Evolutionary conservation across 1,139 yeast species (phyloP), one percentile per base, ranked within the genome.

Genomic region (Yamadazyma diospyri): DNA sequence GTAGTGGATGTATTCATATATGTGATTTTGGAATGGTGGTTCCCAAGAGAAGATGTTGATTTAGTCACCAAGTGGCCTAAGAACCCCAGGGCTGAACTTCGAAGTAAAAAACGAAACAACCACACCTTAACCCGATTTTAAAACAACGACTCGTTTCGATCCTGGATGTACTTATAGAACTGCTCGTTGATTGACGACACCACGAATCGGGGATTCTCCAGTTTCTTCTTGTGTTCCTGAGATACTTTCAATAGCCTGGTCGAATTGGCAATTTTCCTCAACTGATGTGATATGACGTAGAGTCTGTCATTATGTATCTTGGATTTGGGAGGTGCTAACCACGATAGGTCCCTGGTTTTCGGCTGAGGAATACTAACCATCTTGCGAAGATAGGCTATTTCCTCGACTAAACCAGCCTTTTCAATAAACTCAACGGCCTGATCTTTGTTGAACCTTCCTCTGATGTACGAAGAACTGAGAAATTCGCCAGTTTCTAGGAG

Each of bases 31-130:
- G 94, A 87, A 48, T 76, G 77, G 72, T 51, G 77, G 29, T 81
- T 73, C 50, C 98, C 98, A 0, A 61, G 71, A 9, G 66, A 64
- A 1, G 61, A 69, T 19, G 84, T 92, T 10, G 97, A 89, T 48
- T 47, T 57, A 34, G 95, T 81, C 0, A 63, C 69, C 1, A 85
- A 87, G 51, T 88, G 96, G 96, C 95, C 94, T 1, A 53, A 40
- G 12, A 29, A 23, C 12, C 27, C 32, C 4, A 29, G 23, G 16
- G 5, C 13, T 11, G 22, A 23, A 16, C 11, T 12, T 8, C 16
- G 23, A 11, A 12, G 13, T 16, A 5, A 16, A 27, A 8, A 10
- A n/a, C n/a, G n/a, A n/a, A n/a, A n/a, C n/a, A n/a, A n/a, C n/a
- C n/a, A n/a, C n/a, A n/a, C n/a, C n/a, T n/a, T n/a, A n/a, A n/a